Conservation (phyloP, 192 early-diverging fungal genomes). For the Umbelopsis vinacea region DNA sequence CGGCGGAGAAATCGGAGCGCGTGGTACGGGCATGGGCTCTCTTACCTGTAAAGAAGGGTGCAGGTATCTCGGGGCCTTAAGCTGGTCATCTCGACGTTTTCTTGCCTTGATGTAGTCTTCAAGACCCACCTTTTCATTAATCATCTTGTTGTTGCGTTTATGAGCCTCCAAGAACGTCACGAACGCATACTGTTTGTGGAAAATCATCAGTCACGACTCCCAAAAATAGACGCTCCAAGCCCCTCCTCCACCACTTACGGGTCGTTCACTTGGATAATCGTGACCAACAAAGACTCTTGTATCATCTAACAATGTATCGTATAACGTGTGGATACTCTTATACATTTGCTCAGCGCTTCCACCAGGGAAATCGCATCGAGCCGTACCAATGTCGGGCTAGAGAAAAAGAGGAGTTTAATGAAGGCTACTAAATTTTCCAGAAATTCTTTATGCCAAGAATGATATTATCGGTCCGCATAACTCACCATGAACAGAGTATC, state of each 20-base stretch:
- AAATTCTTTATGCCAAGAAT: conserved; percentile 2
- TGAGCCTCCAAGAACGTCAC: conserved; percentile 31
- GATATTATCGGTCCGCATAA: not conserved
- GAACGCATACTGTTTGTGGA: conserved; percentile 14
- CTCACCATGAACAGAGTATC: conserved; percentile 44
- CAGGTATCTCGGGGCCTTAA: conserved; percentile 36
- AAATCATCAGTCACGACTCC: not conserved
- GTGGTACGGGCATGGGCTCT: not conserved
- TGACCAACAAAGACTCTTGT: conserved; percentile 39
- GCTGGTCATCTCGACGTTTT: conserved; percentile 26
- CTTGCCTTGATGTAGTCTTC: conserved; percentile 33
- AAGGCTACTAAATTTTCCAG: not conserved
- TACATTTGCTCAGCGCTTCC: conserved; percentile 39
- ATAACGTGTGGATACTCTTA: conserved; percentile 36
- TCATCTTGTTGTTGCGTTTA: conserved; percentile 37
- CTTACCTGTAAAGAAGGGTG: conserved; percentile 42
- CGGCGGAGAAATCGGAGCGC: too few relatives aligned
- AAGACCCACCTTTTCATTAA: conserved; percentile 6
- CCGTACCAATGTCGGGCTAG: conserved; percentile 43
- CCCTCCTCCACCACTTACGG: conserved; percentile 10
- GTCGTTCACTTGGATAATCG: conserved; percentile 32
- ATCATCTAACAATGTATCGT: conserved; percentile 30
- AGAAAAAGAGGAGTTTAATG: not conserved
- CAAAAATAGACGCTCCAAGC: not conserved
- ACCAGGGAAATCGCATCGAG: conserved; percentile 42